Base-by-base conservation (phyloP, 768 basidiomycete species). In the Ramaria sp. region DNA sequence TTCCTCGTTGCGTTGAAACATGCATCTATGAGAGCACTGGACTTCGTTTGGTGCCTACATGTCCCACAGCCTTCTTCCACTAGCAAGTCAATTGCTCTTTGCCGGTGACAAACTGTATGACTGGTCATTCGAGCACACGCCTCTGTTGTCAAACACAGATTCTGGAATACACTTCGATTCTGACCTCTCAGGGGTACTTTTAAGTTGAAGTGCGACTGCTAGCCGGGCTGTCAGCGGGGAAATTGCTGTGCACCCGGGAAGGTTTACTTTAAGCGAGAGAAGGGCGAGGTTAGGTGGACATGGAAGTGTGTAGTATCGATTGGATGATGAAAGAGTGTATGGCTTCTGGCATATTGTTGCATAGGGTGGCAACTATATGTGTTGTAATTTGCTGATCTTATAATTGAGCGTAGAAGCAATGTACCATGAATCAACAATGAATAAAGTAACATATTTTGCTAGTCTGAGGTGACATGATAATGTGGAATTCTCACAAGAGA, bases 151-250 rank as follows among this genome's bases (percentile, higher is more conserved):
- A 4, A 20, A 36, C 20, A 15, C 18, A 16, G 39, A 36, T 18
- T 28, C 55, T 38, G 18, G 41, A 9, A 50, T 49, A 42, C 65
- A 78, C 2, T 77, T 77, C 39, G 80, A 82, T 50, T 74, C 77
- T 0, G 84, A 87, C 59, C 74, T 86, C 1, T 76, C 85, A 50
- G 73, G 74, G 28, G 68, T 72, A 28, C 67, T 89, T 20, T 66
- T 81, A 88, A 60, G 60, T 89, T 3, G 87, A 89, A 56, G 81
- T 89, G 1, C 71, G 75, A 37, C 79, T 86, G 0, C 70, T 91
- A 90, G 88, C 58, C 86, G 86, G 2, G 73, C 80, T 20, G 83
- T 91, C 27, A 86, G 79, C 56, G 88, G 88, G 20, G 83, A 88
- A 73, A 88, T 85, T 32, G 78, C 81, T 22, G 62, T 84, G n/a